phyloP scores from a whole-genome alignment of 2,329 filamentous ascomycete species.

The Neofusicoccum umdonicola region DNA sequence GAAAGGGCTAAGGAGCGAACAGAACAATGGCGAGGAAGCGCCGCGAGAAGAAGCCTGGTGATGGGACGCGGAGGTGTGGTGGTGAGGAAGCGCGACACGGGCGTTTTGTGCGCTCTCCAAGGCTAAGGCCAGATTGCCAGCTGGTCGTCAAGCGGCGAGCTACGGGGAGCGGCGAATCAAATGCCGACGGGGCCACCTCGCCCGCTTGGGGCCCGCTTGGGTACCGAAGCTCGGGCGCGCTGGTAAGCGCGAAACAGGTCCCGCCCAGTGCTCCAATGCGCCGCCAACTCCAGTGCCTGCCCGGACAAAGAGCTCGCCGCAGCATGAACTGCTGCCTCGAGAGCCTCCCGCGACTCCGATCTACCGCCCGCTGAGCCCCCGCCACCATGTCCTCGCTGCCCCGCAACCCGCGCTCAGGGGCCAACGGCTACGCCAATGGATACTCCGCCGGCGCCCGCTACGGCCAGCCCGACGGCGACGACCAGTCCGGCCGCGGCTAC shows the following conservation, averaged over 20 bases:
- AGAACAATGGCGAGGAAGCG: constrained; percentile 5
- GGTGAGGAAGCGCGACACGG: constrained; percentile 15
- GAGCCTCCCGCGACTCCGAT: neutral
- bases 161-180: constrained; percentile 8
- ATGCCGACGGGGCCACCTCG: constrained; percentile 4
- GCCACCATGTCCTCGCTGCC: constrained; percentile 36
- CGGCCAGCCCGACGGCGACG: constrained; percentile 30
- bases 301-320: constrained; percentile 14
- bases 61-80: constrained; percentile 15
- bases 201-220: neutral
- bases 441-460: constrained; percentile 30
- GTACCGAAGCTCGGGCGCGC: constrained; percentile 2
- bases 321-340: constrained; percentile 14
- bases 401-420: constrained; percentile 29
- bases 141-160: constrained; percentile 8
- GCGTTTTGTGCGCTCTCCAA: constrained; percentile 16
- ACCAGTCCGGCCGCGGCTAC: constrained; percentile 24
- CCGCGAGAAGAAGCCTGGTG: neutral
- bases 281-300: neutral
- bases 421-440: constrained; percentile 41
- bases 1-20: constrained; percentile 11
- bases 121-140: constrained; percentile 17
- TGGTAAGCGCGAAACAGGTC: constrained; percentile 11
- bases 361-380: constrained; percentile 3
- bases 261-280: constrained; percentile 6